Percentiles rank a stretch among this genome's conserved stretches.
These are phyloP conservation scores for Wallacemonas collosoma DNA, from an alignment of 208 protist genomes.

Conservation along the genomic window DNA sequence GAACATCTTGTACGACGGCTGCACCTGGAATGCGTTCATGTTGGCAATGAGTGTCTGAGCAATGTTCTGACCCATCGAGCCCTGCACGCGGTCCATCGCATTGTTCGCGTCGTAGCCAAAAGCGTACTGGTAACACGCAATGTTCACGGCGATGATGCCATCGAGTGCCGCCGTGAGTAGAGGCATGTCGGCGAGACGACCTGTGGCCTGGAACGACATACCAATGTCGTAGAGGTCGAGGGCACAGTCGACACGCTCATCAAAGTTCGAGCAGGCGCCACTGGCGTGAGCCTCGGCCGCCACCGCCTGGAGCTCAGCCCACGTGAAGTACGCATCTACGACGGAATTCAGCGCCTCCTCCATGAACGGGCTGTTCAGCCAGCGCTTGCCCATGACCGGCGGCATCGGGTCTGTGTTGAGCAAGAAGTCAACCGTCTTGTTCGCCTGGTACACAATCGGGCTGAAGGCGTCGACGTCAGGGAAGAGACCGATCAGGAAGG, in stretches of 20 bases:
- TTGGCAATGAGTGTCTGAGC: constrained; percentile 49
- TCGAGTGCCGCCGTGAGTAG: constrained; percentile 26
- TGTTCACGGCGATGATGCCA: constrained; percentile 20
- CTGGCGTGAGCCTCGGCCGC: constrained; percentile 40
- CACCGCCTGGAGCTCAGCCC: constrained; percentile 35
- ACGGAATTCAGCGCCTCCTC: constrained; percentile 23
- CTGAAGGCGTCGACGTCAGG: constrained; percentile 34
- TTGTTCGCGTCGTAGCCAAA: constrained; percentile 38
- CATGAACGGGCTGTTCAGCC: constrained; percentile 18
- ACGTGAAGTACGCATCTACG: constrained; percentile 45
- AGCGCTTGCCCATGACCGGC: constrained; percentile 29
- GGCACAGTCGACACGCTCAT: constrained; percentile 30
- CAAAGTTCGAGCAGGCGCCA: constrained; percentile 34
- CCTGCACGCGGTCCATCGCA: constrained; percentile 31
- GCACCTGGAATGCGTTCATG: constrained; percentile 38
- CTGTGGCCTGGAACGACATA: constrained; percentile 34
- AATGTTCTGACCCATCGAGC: constrained; percentile 42
- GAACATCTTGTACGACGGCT: constrained; percentile 47
- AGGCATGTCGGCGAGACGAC: constrained; percentile 26
- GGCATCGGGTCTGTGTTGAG: constrained; percentile 43
- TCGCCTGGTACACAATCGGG: constrained; percentile 46
- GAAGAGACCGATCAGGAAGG: constrained; percentile 57
- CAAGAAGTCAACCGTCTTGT: constrained; percentile 44
- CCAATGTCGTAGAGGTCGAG: constrained; percentile 54
- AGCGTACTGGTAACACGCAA: constrained; percentile 22